A percentile compares a stretch with the other conserved stretches of the same genome.
Conservation (phyloP, 371 early-diverging fungal genomes). For the Mortierella sp. region DNA sequence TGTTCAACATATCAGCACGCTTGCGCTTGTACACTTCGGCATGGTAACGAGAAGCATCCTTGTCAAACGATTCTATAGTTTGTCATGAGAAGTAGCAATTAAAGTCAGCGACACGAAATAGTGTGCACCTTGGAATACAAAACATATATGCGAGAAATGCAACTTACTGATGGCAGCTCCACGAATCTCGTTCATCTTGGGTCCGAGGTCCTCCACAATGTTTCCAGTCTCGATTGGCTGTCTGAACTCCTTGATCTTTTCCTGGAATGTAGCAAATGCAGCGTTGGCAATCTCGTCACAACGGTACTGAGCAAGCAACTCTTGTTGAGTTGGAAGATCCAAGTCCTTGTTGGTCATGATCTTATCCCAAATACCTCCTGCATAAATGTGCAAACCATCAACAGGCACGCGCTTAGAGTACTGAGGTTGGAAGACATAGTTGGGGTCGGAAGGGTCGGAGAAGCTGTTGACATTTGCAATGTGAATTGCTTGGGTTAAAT, state of each 20-base stretch:
- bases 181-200: conserved; percentile 71
- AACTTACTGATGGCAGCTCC: conserved; percentile 68
- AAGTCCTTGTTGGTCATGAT: conserved; percentile 94
- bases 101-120: conserved; percentile 5
- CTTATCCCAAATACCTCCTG: conserved; percentile 94
- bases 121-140: too few species aligned
- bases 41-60: conserved; percentile 92
- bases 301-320: conserved; percentile 96
- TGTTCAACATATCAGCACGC: conserved; percentile 81
- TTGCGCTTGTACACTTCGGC: conserved; percentile 90
- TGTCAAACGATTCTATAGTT: conserved; percentile 77
- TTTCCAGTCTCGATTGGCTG: conserved; percentile 81
- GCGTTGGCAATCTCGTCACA: conserved; percentile 97
- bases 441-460: conserved; percentile 71
- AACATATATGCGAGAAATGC: neutral
- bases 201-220: conserved; percentile 83
- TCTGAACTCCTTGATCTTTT: conserved; percentile 71
- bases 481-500: too few species aligned
- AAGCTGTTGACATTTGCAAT: conserved; percentile 64
- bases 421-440: conserved; percentile 87
- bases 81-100: neutral
- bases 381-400: conserved; percentile 94
- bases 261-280: conserved; percentile 79
- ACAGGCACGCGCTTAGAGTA: conserved; percentile 96
- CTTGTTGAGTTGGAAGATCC: conserved; percentile 98